Percentiles rank a stretch among this genome's conserved stretches.
These are phyloP conservation scores for Penicillium egyptiacum DNA, from an alignment of 495 filamentous ascomycete genomes.

Conservation along the genomic window DNA sequence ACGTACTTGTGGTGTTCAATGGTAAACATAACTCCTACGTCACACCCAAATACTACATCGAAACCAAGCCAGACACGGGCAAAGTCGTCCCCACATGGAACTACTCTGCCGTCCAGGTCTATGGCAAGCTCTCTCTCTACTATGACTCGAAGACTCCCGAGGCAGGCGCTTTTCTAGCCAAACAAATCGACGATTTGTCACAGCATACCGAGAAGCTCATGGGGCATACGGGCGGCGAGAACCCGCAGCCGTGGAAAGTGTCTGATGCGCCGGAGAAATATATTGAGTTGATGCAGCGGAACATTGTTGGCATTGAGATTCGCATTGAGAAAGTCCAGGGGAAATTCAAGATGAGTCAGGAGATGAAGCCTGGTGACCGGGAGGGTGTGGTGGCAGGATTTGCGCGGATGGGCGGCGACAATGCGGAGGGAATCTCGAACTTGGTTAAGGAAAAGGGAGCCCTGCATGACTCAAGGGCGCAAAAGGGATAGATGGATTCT, in stretches of 20 bases:
- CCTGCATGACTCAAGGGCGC: neutral
- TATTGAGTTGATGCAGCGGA: conserved; percentile 50
- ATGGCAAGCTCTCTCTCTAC: conserved; percentile 43
- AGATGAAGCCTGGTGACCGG: conserved; percentile 47
- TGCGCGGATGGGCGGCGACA: conserved; percentile 41
- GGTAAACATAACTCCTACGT: conserved; percentile 46
- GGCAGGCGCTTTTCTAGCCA: conserved; percentile 37
- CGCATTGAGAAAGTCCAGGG: conserved; percentile 48
- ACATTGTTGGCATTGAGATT: conserved; percentile 56
- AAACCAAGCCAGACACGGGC: conserved; percentile 51
- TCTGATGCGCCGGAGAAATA: conserved; percentile 51
- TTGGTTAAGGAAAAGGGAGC: conserved; percentile 44
- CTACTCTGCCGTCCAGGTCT: conserved; percentile 51
- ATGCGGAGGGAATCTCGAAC: conserved; percentile 38
- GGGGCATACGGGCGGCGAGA: conserved; percentile 35
- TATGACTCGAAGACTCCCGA: conserved; percentile 33
- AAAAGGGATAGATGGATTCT: too few species aligned
- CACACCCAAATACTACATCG: conserved; percentile 52
- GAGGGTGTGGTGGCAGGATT: conserved; percentile 52
- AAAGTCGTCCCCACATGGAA: conserved; percentile 59
- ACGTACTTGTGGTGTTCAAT: conserved; percentile 52
- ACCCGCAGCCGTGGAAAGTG: conserved; percentile 45
- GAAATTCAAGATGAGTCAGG: conserved; percentile 61
- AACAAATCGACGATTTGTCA: conserved; percentile 42
- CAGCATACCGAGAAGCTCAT: conserved; percentile 42